Percentiles rank a stretch among this genome's conserved stretches.
phyloP scores from a whole-genome alignment of 2,329 filamentous ascomycete species.

The Hyphodiscus sp. region DNA sequence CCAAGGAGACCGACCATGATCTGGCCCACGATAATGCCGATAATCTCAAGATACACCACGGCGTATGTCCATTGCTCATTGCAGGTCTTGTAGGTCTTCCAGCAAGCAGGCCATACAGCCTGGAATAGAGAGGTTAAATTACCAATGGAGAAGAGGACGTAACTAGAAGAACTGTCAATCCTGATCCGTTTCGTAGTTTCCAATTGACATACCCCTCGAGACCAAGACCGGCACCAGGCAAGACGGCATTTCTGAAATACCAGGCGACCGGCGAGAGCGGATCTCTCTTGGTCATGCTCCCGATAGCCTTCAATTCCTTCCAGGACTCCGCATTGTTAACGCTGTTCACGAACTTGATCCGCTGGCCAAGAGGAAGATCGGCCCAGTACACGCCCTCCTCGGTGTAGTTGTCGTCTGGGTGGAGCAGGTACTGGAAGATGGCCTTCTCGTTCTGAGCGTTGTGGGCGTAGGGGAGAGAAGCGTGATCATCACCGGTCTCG shows the following conservation, averaged over 20 bases:
- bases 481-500: conserved; percentile 28
- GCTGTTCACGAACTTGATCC: conserved; percentile 66
- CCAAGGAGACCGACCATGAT: conserved; percentile 76
- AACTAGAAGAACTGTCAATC: conserved; percentile 42
- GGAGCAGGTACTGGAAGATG: conserved; percentile 72
- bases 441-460: conserved; percentile 39
- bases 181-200: neutral
- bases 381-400: conserved; percentile 86
- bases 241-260: conserved; percentile 86
- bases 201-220: conserved; percentile 61
- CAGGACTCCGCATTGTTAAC: conserved; percentile 66
- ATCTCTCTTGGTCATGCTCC: conserved; percentile 78
- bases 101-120: conserved; percentile 71
- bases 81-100: conserved; percentile 61
- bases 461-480: conserved; percentile 13
- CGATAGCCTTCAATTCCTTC: conserved; percentile 60
- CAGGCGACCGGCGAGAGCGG: conserved; percentile 76
- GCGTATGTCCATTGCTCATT: conserved; percentile 73
- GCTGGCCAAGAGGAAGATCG: conserved; percentile 66
- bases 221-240: conserved; percentile 86
- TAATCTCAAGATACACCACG: conserved; percentile 86
- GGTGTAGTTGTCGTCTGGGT: conserved; percentile 84
- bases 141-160: conserved; percentile 94
- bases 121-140: conserved; percentile 81
- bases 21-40: conserved; percentile 93